A percentile compares a stretch with the other conserved stretches of the same genome.
phyloP scores from a whole-genome alignment of 2,329 filamentous ascomycete species.

The Colletotrichum tropicale region DNA sequence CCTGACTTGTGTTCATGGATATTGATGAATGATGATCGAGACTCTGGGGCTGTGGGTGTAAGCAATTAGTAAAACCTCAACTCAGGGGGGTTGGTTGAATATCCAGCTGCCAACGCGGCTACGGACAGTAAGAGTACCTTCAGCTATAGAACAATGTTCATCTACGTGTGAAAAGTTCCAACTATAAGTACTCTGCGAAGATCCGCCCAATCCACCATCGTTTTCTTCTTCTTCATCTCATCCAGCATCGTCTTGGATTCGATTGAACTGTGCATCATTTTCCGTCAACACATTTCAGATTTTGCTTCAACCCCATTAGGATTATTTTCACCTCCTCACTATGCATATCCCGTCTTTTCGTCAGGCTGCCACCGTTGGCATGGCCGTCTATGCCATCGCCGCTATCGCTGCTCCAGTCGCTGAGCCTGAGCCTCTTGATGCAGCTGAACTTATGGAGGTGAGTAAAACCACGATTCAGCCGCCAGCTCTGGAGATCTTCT shows the following conservation, averaged over 20 bases:
- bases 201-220: neutral
- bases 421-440: neutral
- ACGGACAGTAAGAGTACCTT: neutral
- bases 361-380: neutral
- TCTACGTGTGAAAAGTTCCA: neutral
- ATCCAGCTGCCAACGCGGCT: neutral
- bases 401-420: neutral
- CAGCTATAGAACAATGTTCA: neutral
- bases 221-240: neutral
- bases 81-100: neutral
- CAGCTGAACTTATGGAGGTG: neutral
- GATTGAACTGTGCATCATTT: neutral
- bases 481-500: neutral
- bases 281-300: neutral
- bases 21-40: neutral
- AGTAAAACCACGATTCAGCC: neutral
- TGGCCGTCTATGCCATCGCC: constrained; percentile 1
- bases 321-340: neutral
- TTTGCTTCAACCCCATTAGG: neutral
- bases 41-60: neutral
- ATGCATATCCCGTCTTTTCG: constrained; percentile 9
- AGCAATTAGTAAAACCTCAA: neutral
- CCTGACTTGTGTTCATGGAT: neutral
- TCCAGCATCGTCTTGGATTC: neutral
- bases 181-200: neutral